Conservation (phyloP, 2,329 filamentous ascomycete genomes). For the Sphaerulina vaccinii region DNA sequence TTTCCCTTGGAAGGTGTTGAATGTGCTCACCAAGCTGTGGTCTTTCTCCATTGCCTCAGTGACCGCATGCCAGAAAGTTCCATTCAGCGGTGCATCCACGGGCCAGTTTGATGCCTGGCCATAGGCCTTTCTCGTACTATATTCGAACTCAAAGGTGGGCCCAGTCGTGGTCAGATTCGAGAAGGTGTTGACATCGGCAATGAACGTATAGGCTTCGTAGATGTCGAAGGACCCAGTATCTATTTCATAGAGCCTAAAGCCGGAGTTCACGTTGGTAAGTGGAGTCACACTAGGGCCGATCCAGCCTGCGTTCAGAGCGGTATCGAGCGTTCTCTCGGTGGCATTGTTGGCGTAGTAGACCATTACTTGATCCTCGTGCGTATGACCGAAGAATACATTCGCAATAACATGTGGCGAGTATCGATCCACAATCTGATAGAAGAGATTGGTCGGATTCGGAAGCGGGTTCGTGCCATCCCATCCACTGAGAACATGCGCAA, state of each 20-base stretch:
- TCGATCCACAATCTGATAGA: conserved; percentile 56
- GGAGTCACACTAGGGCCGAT: conserved; percentile 54
- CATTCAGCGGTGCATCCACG: conserved; percentile 53
- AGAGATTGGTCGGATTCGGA: conserved; percentile 54
- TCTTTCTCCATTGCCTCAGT: conserved; percentile 58
- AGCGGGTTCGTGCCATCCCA: conserved; percentile 58
- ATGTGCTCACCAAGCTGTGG: conserved; percentile 47
- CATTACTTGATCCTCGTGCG: conserved; percentile 55
- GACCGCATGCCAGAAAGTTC: conserved; percentile 59
- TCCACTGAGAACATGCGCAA: conserved; percentile 56
- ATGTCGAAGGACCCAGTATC: conserved; percentile 55
- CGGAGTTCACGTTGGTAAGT: conserved; percentile 55
- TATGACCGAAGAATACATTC: conserved; percentile 56
- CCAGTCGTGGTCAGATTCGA: conserved; percentile 42
- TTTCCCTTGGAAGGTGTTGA: conserved; percentile 56
- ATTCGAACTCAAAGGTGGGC: conserved; percentile 52
- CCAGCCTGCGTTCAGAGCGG: conserved; percentile 53
- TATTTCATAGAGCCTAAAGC: conserved; percentile 56
- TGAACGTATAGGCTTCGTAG: conserved; percentile 56
- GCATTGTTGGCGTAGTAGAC: conserved; percentile 53
- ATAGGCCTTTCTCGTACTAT: conserved; percentile 53
- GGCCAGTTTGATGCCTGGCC: conserved; percentile 48
- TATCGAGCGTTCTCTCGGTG: conserved; percentile 41
- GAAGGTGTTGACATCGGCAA: conserved; percentile 52
- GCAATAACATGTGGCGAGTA: conserved; percentile 57